Conservation (phyloP, 192 early-diverging fungal genomes). For the Radiomyces spectabilis region DNA sequence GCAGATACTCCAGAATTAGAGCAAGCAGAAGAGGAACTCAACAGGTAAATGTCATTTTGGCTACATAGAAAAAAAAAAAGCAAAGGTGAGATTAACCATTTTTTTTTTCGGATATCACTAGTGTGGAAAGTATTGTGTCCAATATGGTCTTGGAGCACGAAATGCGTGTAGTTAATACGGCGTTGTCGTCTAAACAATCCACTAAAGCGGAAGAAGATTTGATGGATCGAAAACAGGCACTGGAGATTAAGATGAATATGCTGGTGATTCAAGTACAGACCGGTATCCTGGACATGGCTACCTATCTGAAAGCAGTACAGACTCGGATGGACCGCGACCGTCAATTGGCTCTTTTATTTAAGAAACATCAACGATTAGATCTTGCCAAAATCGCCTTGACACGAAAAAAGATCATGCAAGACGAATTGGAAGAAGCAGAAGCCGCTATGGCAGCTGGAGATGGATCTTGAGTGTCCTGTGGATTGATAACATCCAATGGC, state of each 20-base stretch:
- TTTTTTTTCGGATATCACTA: constrained; percentile 14
- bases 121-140: constrained; percentile 65
- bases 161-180: constrained; percentile 31
- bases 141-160: constrained; percentile 72
- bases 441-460: constrained; percentile 51
- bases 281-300: constrained; percentile 62
- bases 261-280: constrained; percentile 63
- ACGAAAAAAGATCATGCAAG: constrained; percentile 67
- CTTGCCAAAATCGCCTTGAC: constrained; percentile 58
- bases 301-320: constrained; percentile 56
- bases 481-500: too few species aligned
- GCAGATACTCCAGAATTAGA: constrained; percentile 24
- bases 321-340: constrained; percentile 50
- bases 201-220: constrained; percentile 52
- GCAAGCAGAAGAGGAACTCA: constrained; percentile 47
- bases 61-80: neutral
- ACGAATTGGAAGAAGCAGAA: constrained; percentile 72
- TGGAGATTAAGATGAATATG: constrained; percentile 71
- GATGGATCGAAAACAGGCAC: constrained; percentile 50
- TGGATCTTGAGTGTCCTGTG: too few species aligned
- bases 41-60: constrained; percentile 32
- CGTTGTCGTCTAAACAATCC: constrained; percentile 38
- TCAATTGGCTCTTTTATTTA: constrained; percentile 59
- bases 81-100: neutral
- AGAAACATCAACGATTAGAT: constrained; percentile 51